Base-by-base conservation (phyloP, 257 asterid species). In the Fraxinus cuspidata region DNA sequence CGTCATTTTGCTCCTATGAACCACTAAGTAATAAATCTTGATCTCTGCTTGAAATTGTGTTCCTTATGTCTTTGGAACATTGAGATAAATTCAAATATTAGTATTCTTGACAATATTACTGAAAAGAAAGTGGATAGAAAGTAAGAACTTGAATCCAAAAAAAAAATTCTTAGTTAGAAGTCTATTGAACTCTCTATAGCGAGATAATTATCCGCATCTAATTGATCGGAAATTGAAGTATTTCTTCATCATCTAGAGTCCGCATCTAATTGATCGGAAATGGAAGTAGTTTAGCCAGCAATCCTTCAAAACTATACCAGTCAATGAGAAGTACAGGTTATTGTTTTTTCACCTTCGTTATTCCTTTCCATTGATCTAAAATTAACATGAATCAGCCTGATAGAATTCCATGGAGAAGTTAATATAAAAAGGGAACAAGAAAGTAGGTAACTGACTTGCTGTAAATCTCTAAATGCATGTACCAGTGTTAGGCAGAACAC, bases 1-100 rank as follows among this genome's bases (percentile, higher is more conserved):
- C 37, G 25, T 49, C 15, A 31, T 78, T 63, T 53, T 74, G 60
- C 51, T 78, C 67, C 67, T 53, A 47, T n/a, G 75, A 69, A 44
- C 65, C 42, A 19, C 5, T 38, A 2, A 53, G 67, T 16, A 23
- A 65, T 35, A 37, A 5, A 70, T 29, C 42, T 42, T 29, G 28
- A 49, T 27, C 13, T 42, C 66, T 23, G 6, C 0, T 4, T 16
- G 71, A 19, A 23, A 3, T 25, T 32, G 25, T 63, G 16, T 25
- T 10, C 31, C 0, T 60, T 23, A 10, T 60, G 29, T 25, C 64
- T 60, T 60, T 60, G 68, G 7, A 60, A 60, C 31, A 60, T 25
- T 60, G 68, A 9, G 15, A 12, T 60, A 60, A 9, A 2, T 23
- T 60, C 68, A 9, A 9, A 60, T 23, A 2, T 23, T 60, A 23